These are phyloP conservation scores for Zizania latifolia DNA, from an alignment of 176 grass and related monocot genomes.

Conservation along the genomic window DNA sequence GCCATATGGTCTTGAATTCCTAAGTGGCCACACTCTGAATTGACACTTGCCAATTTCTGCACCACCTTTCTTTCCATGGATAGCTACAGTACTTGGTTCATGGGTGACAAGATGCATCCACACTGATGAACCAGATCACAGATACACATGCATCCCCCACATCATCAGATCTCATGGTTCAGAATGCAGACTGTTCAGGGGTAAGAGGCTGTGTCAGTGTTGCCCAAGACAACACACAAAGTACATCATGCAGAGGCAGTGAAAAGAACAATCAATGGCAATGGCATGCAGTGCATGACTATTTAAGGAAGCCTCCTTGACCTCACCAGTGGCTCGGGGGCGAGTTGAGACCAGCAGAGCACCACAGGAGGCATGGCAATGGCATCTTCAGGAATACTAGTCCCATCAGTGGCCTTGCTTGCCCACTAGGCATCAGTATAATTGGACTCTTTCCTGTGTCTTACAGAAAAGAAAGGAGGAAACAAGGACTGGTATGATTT, in stretches of 20 bases:
- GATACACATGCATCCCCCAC: no score
- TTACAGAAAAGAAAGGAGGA: slow-evolving; percentile 14
- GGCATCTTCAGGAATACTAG: slow-evolving; percentile 38
- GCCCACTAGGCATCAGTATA: slow-evolving; percentile 12
- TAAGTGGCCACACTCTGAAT: no score
- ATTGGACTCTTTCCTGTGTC: slow-evolving; percentile 12
- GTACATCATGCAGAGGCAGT: not conserved
- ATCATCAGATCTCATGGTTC: no score
- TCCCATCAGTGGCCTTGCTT: slow-evolving; percentile 25
- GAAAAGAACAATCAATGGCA: slow-evolving; percentile 58
- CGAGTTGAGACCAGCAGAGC: no score
- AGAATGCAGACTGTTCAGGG: not conserved
- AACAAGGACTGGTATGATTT: slow-evolving; percentile 49
- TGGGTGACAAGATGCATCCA: no score
- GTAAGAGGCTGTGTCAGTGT: slow-evolving; percentile 44
- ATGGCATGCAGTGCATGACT: slow-evolving; percentile 33
- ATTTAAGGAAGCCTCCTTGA: slow-evolving; percentile 69
- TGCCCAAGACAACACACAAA: slow-evolving; percentile 52
- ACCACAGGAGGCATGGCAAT: slow-evolving; percentile 2
- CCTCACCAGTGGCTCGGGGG: slow-evolving; percentile 18
- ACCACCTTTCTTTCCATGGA: no score
- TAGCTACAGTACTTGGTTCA: no score
- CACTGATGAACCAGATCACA: no score
- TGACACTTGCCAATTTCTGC: no score
- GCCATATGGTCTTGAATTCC: no score